Conservation (phyloP, 2,329 filamentous ascomycete species). For the Furcasterigmium furcatum region DNA sequence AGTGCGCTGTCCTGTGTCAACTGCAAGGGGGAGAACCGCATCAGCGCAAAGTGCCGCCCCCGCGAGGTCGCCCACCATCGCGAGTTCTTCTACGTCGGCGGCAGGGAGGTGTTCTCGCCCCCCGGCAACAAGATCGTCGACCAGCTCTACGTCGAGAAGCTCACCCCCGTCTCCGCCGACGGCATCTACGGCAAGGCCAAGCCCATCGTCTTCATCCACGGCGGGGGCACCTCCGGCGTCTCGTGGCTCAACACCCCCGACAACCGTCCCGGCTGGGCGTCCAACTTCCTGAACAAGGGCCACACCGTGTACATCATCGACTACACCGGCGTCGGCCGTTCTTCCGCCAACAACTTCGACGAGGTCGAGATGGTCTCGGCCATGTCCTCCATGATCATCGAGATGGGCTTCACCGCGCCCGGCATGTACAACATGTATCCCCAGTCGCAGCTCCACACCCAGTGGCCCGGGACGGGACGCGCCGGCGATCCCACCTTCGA, state of each 20-base stretch:
- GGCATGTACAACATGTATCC: constrained; percentile 19
- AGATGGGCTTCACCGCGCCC: constrained; percentile 27
- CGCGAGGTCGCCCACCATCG: constrained; percentile 3
- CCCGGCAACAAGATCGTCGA: constrained; percentile 16
- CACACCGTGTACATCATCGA: constrained; percentile 41
- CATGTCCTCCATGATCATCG: constrained; percentile 14
- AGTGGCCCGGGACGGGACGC: constrained; percentile 32
- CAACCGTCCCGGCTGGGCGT: constrained; percentile 39
- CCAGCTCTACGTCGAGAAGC: constrained; percentile 27
- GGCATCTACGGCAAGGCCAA: not conserved
- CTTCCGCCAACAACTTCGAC: constrained; percentile 19
- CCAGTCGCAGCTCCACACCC: constrained; percentile 23
- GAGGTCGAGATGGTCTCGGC: constrained; percentile 13
- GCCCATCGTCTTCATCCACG: constrained; percentile 10
- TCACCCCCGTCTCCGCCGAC: constrained; percentile 11
- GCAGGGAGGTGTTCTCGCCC: constrained; percentile 16
- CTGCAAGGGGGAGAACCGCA: constrained; percentile 8
- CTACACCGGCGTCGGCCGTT: constrained; percentile 34
- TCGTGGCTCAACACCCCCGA: constrained; percentile 43
- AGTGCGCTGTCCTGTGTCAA: not conserved
- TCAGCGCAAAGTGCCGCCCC: constrained; percentile 9
- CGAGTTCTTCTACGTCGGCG: constrained; percentile 22
- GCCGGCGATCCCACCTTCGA: constrained; percentile 23
- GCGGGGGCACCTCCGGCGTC: constrained; percentile 7
- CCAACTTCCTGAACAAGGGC: constrained; percentile 36